Conservation (phyloP, 1,139 yeast genomes). For the Wickerhamomyces sp. region DNA sequence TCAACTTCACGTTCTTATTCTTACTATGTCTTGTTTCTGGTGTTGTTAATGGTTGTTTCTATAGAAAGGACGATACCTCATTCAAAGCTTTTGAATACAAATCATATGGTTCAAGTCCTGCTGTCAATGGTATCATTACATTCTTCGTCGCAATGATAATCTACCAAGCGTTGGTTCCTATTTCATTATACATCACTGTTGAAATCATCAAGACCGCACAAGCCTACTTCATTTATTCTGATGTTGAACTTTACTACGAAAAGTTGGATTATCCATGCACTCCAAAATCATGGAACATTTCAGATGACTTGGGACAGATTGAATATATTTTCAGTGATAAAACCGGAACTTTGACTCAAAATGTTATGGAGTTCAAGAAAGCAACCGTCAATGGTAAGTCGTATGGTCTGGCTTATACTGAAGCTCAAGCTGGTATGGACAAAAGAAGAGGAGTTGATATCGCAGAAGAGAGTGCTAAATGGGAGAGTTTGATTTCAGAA, state of each 20-base stretch:
- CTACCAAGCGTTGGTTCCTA: slow-evolving; percentile 89
- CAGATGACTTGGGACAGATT: slow-evolving; percentile 95
- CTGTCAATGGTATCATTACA: slow-evolving; percentile 75
- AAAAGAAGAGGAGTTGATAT: slow-evolving; percentile 84
- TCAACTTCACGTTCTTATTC: slow-evolving; percentile 74
- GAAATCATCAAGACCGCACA: slow-evolving; percentile 94
- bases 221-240: slow-evolving; percentile 89
- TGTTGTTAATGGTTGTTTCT: slow-evolving; percentile 74
- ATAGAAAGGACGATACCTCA: slow-evolving; percentile 47
- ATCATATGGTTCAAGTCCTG: slow-evolving; percentile 49
- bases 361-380: slow-evolving; percentile 94
- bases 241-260: slow-evolving; percentile 79
- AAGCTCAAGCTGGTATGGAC: slow-evolving; percentile 88
- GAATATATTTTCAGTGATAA: slow-evolving; percentile 95
- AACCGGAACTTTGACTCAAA: slow-evolving; percentile 94
- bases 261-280: slow-evolving; percentile 89
- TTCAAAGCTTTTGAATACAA: slow-evolving; percentile 70
- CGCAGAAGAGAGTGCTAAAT: slow-evolving; percentile 59
- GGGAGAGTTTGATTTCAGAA: slow-evolving; percentile 54
- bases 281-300: slow-evolving; percentile 94
- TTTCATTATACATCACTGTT: slow-evolving; percentile 88
- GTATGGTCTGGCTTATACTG: slow-evolving; percentile 94
- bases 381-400: slow-evolving; percentile 80
- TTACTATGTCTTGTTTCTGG: slow-evolving; percentile 80
- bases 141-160: slow-evolving; percentile 88